Evolutionary conservation across 768 basidiomycete genomes (phyloP).

Genomic region (Hirschioporus abietinus): DNA sequence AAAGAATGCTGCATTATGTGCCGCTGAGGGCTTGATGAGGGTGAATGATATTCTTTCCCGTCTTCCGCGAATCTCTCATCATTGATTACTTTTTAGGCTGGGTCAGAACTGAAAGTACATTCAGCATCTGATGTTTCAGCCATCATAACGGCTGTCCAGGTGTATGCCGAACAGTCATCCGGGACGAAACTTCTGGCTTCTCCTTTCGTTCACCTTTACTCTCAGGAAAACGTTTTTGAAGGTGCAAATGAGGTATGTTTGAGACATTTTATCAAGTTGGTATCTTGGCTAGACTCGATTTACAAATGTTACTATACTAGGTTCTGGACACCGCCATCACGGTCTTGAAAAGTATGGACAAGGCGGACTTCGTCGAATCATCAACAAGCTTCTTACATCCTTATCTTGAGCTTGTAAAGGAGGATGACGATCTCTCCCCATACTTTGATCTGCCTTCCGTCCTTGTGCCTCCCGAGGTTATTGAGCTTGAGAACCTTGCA

Average conservation of each 20-base stretch:
- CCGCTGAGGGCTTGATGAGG: slow-evolving; percentile 76
- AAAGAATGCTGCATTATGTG: slow-evolving; percentile 74
- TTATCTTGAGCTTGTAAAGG: slow-evolving; percentile 45
- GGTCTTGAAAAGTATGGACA: slow-evolving; percentile 56
- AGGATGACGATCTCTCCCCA: slow-evolving; percentile 32
- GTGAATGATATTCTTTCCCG: slow-evolving; percentile 29
- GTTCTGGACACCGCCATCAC: slow-evolving; percentile 68
- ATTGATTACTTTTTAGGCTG: slow-evolving; percentile 45
- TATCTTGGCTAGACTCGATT: slow-evolving; percentile 8
- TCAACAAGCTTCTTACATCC: slow-evolving; percentile 59
- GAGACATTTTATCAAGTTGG: neutral
- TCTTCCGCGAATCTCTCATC: neutral
- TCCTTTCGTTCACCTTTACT: slow-evolving; percentile 51
- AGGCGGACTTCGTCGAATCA: slow-evolving; percentile 52
- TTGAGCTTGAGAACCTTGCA: slow-evolving; percentile 70
- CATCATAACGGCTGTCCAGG: slow-evolving; percentile 66
- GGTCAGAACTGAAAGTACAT: slow-evolving; percentile 56
- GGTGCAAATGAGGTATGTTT: slow-evolving; percentile 55
- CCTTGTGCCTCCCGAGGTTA: slow-evolving; percentile 82
- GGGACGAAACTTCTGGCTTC: slow-evolving; percentile 62
- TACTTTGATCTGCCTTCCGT: slow-evolving; percentile 72
- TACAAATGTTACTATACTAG: slow-evolving; percentile 38
- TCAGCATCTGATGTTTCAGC: slow-evolving; percentile 55
- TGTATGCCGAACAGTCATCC: slow-evolving; percentile 57
- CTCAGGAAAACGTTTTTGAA: slow-evolving; percentile 36